Evolutionary conservation across 768 basidiomycete genomes (phyloP).

Genomic region (Amanita inopinata): DNA sequence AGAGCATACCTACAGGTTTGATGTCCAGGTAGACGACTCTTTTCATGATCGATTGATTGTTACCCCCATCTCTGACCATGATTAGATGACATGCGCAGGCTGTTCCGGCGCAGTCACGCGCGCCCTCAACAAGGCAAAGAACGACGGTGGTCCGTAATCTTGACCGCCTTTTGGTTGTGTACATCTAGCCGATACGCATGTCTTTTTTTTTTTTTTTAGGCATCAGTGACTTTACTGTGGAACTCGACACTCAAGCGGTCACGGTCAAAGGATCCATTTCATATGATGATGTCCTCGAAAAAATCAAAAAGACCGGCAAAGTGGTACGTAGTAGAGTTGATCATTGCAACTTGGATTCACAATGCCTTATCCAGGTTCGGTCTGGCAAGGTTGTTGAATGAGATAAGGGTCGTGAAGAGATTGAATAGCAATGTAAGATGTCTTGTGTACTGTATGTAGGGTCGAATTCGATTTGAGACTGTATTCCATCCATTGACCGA

Average conservation of each 20-base stretch:
- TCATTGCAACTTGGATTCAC: conserved; percentile 1
- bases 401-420: conserved; percentile 1
- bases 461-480: too few relatives aligned
- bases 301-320: conserved; percentile 89
- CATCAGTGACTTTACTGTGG: conserved; percentile 48
- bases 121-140: conserved; percentile 61
- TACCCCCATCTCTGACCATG: background rate
- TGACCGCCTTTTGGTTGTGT: too few relatives aligned
- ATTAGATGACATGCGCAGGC: conserved; percentile 78
- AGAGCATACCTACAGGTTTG: conserved; percentile 63
- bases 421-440: too few relatives aligned
- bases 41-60: background rate
- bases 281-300: conserved; percentile 58
- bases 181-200: background rate
- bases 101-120: conserved; percentile 79
- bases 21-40: conserved; percentile 57
- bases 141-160: conserved; percentile 21
- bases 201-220: conserved; percentile 25
- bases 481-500: too few relatives aligned
- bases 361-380: conserved; percentile 22
- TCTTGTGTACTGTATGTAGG: too few relatives aligned
- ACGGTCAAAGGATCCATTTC: conserved; percentile 48
- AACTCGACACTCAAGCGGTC: conserved; percentile 64
- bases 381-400: conserved; percentile 34
- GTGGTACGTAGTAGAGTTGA: conserved; percentile 37